Conservation (phyloP, 345 rosid genomes). For the Carallia brachiata region DNA sequence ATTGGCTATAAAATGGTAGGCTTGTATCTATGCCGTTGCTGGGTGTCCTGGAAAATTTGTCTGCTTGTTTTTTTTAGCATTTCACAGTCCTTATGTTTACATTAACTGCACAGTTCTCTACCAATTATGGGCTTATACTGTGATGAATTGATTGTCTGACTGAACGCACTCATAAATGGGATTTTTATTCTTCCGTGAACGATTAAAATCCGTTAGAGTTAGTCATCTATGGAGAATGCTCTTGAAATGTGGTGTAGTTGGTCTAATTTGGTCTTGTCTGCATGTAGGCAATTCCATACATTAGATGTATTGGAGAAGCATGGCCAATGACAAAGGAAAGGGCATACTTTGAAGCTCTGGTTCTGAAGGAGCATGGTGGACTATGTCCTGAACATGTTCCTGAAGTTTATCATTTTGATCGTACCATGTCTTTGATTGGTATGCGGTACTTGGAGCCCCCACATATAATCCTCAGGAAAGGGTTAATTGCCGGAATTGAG, state of each 20-base stretch:
- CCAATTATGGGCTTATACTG: not conserved
- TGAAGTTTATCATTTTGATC: slow-evolving; percentile 87
- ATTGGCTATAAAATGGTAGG: not conserved
- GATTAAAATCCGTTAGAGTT: not conserved
- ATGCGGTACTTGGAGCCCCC: slow-evolving; percentile 95
- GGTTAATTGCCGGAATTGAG: slow-evolving; percentile 75
- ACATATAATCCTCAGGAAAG: slow-evolving; percentile 87
- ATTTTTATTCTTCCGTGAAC: not conserved
- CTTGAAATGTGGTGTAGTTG: not conserved
- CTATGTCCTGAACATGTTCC: slow-evolving; percentile 83
- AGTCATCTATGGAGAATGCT: not conserved
- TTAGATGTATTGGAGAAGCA: slow-evolving; percentile 85
- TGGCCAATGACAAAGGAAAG: slow-evolving; percentile 99
- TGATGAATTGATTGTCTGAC: no score
- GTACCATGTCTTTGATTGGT: slow-evolving; percentile 85
- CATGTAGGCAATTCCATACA: slow-evolving; percentile 83
- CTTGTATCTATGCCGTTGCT: not conserved
- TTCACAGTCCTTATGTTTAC: not conserved
- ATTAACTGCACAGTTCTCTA: not conserved
- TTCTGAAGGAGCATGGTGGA: slow-evolving; percentile 61
- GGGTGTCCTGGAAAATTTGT: not conserved
- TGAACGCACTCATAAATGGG: not conserved
- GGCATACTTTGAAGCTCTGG: slow-evolving; percentile 72
- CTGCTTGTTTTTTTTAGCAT: not conserved
- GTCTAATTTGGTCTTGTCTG: not conserved